Evolutionary conservation across 768 basidiomycete genomes (phyloP).

Genomic region (Hypholoma fasciculare): DNA sequence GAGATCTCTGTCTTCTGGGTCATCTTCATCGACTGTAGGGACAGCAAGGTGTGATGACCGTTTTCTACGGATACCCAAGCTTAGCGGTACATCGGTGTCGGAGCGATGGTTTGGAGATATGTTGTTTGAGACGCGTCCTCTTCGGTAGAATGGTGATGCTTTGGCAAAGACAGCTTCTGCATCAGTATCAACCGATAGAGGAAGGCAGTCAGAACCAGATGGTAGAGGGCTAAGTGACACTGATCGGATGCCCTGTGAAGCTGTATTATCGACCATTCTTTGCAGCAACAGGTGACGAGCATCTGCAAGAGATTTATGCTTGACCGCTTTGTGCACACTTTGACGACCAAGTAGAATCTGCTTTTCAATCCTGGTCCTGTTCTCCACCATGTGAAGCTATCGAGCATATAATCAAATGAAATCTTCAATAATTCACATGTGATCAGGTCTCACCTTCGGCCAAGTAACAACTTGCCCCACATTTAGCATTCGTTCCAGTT

Average conservation of each 20-base stretch:
- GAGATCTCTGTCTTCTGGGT: conserved; percentile 4
- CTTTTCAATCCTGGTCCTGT: conserved; percentile 82
- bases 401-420: neutral
- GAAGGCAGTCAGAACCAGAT: conserved; percentile 43
- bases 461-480: conserved; percentile 93
- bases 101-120: conserved; percentile 27
- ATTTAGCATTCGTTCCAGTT: conserved; percentile 83
- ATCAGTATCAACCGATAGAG: conserved; percentile 79
- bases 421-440: no score
- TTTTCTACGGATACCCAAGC: conserved; percentile 44
- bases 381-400: conserved; percentile 92
- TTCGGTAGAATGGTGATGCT: conserved; percentile 54
- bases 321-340: conserved; percentile 58
- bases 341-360: conserved; percentile 82
- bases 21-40: conserved; percentile 21
- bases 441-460: conserved; percentile 71
- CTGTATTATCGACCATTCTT: conserved; percentile 11
- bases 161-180: conserved; percentile 69
- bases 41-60: conserved; percentile 42
- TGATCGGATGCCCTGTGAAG: conserved; percentile 11
- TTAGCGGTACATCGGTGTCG: conserved; percentile 37
- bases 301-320: conserved; percentile 28
- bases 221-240: conserved; percentile 33
- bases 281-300: conserved; percentile 22
- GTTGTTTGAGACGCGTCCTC: conserved; percentile 38